phyloP scores from a whole-genome alignment of 257 asterid genomes.

The Nicotiana attenuata region DNA sequence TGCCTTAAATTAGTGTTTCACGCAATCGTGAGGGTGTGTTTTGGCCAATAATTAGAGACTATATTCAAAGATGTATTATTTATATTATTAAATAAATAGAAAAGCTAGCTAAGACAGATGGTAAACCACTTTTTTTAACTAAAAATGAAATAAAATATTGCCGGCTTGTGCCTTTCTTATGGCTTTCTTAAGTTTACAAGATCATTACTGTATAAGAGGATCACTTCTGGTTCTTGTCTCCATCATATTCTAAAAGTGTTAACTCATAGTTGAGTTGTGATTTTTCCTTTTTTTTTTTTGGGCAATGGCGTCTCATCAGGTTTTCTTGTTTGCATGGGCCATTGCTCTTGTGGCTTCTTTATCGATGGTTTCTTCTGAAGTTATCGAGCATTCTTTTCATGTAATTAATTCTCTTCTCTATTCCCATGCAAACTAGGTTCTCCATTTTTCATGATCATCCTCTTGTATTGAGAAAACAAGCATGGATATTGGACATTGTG shows the following conservation, averaged over 20 bases:
- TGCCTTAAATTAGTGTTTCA: background rate
- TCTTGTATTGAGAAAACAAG: too few species aligned
- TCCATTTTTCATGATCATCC: background rate
- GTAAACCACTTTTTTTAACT: background rate
- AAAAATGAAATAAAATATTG: background rate
- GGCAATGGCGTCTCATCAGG: background rate
- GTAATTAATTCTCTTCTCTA: background rate
- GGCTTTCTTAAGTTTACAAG: background rate
- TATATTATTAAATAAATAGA: background rate
- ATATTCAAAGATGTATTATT: background rate
- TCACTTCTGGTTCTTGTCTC: background rate
- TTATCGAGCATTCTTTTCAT: slow-evolving; percentile 6
- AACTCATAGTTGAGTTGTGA: background rate
- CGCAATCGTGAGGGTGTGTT: background rate
- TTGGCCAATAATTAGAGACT: background rate
- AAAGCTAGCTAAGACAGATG: background rate
- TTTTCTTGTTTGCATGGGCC: slow-evolving; percentile 10
- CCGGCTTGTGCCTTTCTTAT: background rate
- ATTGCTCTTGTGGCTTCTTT: slow-evolving; percentile 2
- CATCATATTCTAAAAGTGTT: background rate
- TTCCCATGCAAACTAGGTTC: background rate
- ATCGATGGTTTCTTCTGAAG: background rate
- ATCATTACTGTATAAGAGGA: background rate
- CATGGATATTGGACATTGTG: background rate
- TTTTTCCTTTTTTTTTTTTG: background rate